Conservation (phyloP, 1,139 yeast genomes). For the Yarrowia galli region DNA sequence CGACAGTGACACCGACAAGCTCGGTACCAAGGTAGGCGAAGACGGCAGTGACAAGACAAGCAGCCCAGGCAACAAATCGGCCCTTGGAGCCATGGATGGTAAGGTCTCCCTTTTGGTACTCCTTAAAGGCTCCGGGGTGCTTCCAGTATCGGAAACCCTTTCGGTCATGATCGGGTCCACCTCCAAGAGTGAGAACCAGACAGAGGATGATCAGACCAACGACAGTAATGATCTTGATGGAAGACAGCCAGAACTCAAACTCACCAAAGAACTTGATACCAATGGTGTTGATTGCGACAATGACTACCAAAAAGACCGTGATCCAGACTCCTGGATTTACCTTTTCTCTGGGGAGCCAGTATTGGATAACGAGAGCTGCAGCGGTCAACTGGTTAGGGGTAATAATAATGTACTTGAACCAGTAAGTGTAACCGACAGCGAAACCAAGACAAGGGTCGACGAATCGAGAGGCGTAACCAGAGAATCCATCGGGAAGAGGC, state of each 20-base stretch:
- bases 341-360: slow-evolving; percentile 61
- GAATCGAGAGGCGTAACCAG: slow-evolving; percentile 72
- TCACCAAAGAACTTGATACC: slow-evolving; percentile 71
- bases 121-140: slow-evolving; percentile 66
- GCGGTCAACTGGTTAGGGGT: slow-evolving; percentile 68
- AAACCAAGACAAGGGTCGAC: slow-evolving; percentile 75
- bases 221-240: slow-evolving; percentile 69
- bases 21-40: slow-evolving; percentile 69
- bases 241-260: slow-evolving; percentile 69
- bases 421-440: slow-evolving; percentile 74
- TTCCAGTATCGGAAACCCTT: slow-evolving; percentile 73
- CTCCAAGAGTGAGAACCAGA: slow-evolving; percentile 75
- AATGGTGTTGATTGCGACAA: slow-evolving; percentile 60
- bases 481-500: slow-evolving; percentile 73
- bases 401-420: slow-evolving; percentile 67
- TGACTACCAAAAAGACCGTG: slow-evolving; percentile 64
- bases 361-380: slow-evolving; percentile 66
- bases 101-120: slow-evolving; percentile 49
- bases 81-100: slow-evolving; percentile 55
- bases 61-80: slow-evolving; percentile 68
- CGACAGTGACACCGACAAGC: slow-evolving; percentile 80
- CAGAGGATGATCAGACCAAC: slow-evolving; percentile 72
- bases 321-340: slow-evolving; percentile 75
- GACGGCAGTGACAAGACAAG: slow-evolving; percentile 60
- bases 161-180: slow-evolving; percentile 69